A percentile compares a stretch with the other conserved stretches of the same genome.
phyloP scores from a whole-genome alignment of 2,329 filamentous ascomycete genomes.

The Zymoseptoria brevis region DNA sequence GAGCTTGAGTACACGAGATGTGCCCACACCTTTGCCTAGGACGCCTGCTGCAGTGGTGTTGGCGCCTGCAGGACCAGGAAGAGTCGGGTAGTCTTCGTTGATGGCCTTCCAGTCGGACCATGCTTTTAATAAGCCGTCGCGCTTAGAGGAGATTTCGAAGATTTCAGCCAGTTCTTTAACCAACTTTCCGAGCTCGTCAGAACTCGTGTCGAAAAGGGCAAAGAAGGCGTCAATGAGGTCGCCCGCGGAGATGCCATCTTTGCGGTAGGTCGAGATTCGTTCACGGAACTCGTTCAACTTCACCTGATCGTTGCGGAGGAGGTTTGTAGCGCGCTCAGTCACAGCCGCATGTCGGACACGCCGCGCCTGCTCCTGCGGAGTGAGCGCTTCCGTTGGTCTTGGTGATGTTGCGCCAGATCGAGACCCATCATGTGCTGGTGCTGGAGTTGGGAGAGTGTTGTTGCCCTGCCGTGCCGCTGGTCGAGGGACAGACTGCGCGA shows the following conservation, averaged over 20 bases:
- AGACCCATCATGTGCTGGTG: constrained; percentile 34
- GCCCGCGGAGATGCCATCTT: constrained; percentile 58
- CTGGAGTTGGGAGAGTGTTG: constrained; percentile 5
- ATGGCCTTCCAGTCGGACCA: constrained; percentile 96
- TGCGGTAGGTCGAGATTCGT: constrained; percentile 70
- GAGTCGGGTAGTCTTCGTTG: constrained; percentile 87
- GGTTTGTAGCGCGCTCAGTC: constrained; percentile 71
- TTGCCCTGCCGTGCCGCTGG: constrained; percentile 25
- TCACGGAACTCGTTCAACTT: constrained; percentile 73
- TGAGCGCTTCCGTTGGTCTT: constrained; percentile 37
- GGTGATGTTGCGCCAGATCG: constrained; percentile 43
- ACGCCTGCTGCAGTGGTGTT: constrained; percentile 47
- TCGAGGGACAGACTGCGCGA: constrained; percentile 42
- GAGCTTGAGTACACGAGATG: constrained; percentile 56
- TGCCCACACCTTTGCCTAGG: constrained; percentile 46
- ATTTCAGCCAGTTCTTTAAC: constrained; percentile 88
- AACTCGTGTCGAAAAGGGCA: constrained; percentile 70
- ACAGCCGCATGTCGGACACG: constrained; percentile 74
- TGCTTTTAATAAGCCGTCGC: constrained; percentile 64
- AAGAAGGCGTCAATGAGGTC: constrained; percentile 84
- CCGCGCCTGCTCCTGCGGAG: constrained; percentile 73
- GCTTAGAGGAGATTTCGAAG: constrained; percentile 74
- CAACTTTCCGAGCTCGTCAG: constrained; percentile 75
- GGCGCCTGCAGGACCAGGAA: constrained; percentile 67
- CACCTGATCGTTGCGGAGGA: constrained; percentile 66